These are phyloP conservation scores for Gossypium trilobum DNA, from an alignment of 441 rosid species.

Conservation along the genomic window DNA sequence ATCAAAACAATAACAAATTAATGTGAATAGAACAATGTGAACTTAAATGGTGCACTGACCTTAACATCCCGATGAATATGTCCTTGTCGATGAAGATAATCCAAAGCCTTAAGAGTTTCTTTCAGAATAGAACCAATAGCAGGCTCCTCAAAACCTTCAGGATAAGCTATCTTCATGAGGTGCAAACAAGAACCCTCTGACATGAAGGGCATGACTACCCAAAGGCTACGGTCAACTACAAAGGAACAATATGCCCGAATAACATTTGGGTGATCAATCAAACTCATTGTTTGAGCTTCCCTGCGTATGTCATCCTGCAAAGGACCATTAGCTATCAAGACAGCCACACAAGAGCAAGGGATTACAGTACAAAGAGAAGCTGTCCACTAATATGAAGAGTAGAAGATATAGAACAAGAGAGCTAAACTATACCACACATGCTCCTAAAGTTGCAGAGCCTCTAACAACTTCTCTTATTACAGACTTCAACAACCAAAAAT, in stretches of 20 bases:
- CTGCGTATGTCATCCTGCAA: conserved; percentile 84
- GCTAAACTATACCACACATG: neutral
- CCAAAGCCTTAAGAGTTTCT: conserved; percentile 96
- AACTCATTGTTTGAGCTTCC: conserved; percentile 96
- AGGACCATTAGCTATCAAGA: conserved; percentile 7
- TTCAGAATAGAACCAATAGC: conserved; percentile 80
- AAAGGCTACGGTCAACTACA: conserved; percentile 76
- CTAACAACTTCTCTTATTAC: neutral
- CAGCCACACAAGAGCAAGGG: conserved; percentile 14
- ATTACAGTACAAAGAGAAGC: neutral
- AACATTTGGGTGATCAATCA: conserved; percentile 95
- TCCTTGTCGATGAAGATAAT: conserved; percentile 93
- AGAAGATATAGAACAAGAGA: neutral
- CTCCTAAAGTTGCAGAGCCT: neutral
- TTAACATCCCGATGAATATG: conserved; percentile 98
- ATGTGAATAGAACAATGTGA: conserved; percentile 7
- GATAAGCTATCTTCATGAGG: conserved; percentile 90
- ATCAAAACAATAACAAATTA: conserved; percentile 6
- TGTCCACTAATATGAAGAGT: neutral
- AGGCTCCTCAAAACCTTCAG: conserved; percentile 86
- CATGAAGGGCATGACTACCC: conserved; percentile 99
- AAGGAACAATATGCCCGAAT: conserved; percentile 83
- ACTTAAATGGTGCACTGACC: conserved; percentile 32
- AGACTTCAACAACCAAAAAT: neutral
- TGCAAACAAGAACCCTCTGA: conserved; percentile 96